These are phyloP conservation scores for Cicer bijugum DNA, from an alignment of 306 rosid species.

Conservation along the genomic window DNA sequence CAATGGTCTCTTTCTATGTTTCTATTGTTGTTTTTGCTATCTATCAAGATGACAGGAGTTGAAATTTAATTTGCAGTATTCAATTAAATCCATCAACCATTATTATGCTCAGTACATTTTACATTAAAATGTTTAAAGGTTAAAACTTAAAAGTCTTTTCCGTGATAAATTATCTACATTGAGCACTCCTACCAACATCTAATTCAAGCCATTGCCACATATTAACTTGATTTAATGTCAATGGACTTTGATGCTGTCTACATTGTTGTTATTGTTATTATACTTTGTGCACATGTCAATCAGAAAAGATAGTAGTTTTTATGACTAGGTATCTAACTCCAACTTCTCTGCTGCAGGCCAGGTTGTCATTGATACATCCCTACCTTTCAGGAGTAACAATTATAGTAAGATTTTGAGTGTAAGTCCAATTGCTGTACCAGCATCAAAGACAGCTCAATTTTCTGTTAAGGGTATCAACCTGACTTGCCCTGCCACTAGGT, in stretches of 20 bases:
- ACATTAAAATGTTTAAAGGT: slow-evolving; percentile 3
- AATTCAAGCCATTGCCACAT: slow-evolving; percentile 7
- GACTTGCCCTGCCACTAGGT: slow-evolving; percentile 68
- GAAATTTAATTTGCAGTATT: background rate
- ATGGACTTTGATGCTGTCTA: slow-evolving; percentile 31
- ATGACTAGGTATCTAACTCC: slow-evolving; percentile 35
- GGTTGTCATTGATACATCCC: slow-evolving; percentile 69
- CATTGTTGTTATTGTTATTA: background rate
- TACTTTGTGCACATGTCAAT: slow-evolving; percentile 20
- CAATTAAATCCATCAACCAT: slow-evolving; percentile 28
- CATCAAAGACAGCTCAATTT: slow-evolving; percentile 66
- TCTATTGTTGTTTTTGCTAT: slow-evolving; percentile 27
- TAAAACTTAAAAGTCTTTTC: slow-evolving; percentile 11
- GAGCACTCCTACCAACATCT: background rate
- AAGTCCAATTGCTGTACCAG: slow-evolving; percentile 78
- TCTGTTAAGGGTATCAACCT: slow-evolving; percentile 80
- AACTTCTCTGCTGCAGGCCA: slow-evolving; percentile 65
- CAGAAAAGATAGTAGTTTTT: slow-evolving; percentile 21
- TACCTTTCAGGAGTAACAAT: slow-evolving; percentile 61
- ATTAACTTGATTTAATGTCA: slow-evolving; percentile 30
- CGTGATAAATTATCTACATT: background rate
- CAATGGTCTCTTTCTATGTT: slow-evolving; percentile 59
- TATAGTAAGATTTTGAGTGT: slow-evolving; percentile 69
- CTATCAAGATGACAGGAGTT: slow-evolving; percentile 35
- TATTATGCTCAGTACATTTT: slow-evolving; percentile 37